Evolutionary conservation across 78 protist genomes (phyloP).

Genomic region (Tieghemostelium lacteum): DNA sequence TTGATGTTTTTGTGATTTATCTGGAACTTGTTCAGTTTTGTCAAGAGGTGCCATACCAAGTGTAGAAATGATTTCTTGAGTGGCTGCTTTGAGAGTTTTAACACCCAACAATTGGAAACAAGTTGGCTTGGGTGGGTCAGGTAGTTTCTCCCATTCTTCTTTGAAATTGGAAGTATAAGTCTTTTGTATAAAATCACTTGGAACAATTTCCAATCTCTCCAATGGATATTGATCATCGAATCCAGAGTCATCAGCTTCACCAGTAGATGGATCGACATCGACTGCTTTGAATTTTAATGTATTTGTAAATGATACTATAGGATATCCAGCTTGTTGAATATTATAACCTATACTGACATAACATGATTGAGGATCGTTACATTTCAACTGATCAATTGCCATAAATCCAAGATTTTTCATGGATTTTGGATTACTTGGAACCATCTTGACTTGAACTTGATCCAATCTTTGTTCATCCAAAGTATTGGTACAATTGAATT

Average conservation of each 20-base stretch:
- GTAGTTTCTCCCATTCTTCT: conserved; percentile 82
- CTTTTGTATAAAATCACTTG: conserved; percentile 80
- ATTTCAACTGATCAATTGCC: conserved; percentile 37
- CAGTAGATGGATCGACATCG: conserved; percentile 89
- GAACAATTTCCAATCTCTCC: conserved; percentile 76
- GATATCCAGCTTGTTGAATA: conserved; percentile 10
- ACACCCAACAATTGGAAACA: conserved; percentile 80
- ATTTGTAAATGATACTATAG: conserved; percentile 45
- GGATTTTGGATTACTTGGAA: conserved; percentile 27
- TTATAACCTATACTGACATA: conserved; percentile 50
- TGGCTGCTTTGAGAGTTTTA: conserved; percentile 82
- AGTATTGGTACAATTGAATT: conserved; percentile 92
- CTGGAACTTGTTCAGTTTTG: conserved; percentile 60
- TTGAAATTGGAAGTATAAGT: conserved; percentile 74
- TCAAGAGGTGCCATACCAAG: conserved; percentile 91
- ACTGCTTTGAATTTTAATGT: conserved; percentile 81
- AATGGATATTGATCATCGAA: conserved; percentile 87
- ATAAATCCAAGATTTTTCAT: conserved; percentile 14
- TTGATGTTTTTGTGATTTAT: conserved; percentile 70
- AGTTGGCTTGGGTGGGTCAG: conserved; percentile 71
- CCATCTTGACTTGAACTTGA: conserved; percentile 83
- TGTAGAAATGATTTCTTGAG: conserved; percentile 64
- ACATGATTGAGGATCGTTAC: conserved; percentile 35
- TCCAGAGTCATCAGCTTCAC: conserved; percentile 83
- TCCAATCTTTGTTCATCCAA: conserved; percentile 89